Evolutionary conservation across 345 rosid genomes (phyloP).

Genomic region (Bruguiera gymnorhiza): DNA sequence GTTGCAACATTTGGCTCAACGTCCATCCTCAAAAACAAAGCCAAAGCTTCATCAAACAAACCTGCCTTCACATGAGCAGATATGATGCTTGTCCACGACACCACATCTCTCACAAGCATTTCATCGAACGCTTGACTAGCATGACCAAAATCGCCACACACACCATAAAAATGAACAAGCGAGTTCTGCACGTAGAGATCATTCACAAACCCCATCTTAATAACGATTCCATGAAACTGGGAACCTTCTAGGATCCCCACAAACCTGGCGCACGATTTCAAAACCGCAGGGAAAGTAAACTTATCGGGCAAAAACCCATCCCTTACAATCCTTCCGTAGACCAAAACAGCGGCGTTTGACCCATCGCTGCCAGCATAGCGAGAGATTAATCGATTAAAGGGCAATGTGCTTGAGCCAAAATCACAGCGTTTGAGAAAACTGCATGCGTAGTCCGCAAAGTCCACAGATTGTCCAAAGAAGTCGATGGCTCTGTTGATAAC

Average conservation of each 20-base stretch:
- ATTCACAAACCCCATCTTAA: constrained; percentile 28
- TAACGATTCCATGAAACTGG: constrained; percentile 31
- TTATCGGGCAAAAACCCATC: constrained; percentile 37
- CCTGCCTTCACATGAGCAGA: constrained; percentile 35
- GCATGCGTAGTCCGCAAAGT: constrained; percentile 10
- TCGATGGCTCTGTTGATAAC: constrained; percentile 21
- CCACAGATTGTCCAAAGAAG: constrained; percentile 21
- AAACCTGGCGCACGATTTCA: constrained; percentile 47
- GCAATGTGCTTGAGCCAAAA: constrained; percentile 22
- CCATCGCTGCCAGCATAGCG: constrained; percentile 8
- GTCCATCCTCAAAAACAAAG: constrained; percentile 40
- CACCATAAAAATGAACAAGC: constrained; percentile 27
- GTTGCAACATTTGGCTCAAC: constrained; percentile 35
- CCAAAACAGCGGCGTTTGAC: constrained; percentile 8
- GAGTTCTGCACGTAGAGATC: constrained; percentile 42
- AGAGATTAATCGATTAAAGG: constrained; percentile 23
- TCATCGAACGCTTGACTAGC: constrained; percentile 41
- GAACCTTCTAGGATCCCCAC: constrained; percentile 21
- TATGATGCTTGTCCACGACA: constrained; percentile 44
- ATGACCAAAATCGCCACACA: constrained; percentile 26
- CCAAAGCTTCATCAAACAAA: constrained; percentile 36
- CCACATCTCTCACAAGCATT: constrained; percentile 45
- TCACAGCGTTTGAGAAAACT: constrained; percentile 15
- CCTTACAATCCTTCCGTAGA: constrained; percentile 16
- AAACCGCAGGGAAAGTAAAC: constrained; percentile 42